Evolutionary conservation across 148 eudicot species (phyloP), one percentile per base, ranked within the genome.

Genomic region (Talinum fruticosum): DNA sequence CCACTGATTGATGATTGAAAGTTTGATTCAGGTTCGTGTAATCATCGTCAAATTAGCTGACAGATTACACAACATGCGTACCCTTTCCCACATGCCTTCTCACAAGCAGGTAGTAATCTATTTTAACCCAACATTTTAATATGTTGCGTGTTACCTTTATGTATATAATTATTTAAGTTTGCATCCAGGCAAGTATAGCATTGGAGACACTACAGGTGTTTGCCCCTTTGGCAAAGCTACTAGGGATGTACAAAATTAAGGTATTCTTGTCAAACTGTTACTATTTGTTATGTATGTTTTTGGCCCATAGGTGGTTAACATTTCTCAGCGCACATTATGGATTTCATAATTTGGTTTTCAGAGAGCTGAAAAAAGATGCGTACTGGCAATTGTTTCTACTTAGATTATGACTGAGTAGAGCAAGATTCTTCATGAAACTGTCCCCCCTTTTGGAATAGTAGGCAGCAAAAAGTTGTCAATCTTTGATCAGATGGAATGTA

Each of bases 41-140:
- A 96, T 96, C 66, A 96, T 96, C 73, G 99, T 96, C 80, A 96
- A 96, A 81, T 81, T 96, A 80, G 99, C 99, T 66, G 99, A 96
- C 82, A 90, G 99, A 82, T 86, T 96, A 81, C 99, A 96, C 87
- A 96, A 96, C 82, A 96, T 96, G 99, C 93, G 98, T 53, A 96
- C 99, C 28, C 98, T 96, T 78, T 84, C 92, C 23, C 95, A 96
- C 78, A 96, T 96, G 99, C 99, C 99, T 78, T 87, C 92, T 78
- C 99, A 88, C 76, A 96, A 96, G 89, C 99, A 91, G 99, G 99
- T 96, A 73, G n/a, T n/a, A n/a, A n/a, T n/a, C n/a, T n/a, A n/a
- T n/a, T n/a, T n/a, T n/a, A n/a, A n/a, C n/a, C n/a, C n/a, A n/a
- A n/a, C n/a, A n/a, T n/a, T n/a, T n/a, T n/a, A n/a, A n/a, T n/a